Base-by-base conservation (phyloP, 768 basidiomycete genomes). In the Mycena maculata region DNA sequence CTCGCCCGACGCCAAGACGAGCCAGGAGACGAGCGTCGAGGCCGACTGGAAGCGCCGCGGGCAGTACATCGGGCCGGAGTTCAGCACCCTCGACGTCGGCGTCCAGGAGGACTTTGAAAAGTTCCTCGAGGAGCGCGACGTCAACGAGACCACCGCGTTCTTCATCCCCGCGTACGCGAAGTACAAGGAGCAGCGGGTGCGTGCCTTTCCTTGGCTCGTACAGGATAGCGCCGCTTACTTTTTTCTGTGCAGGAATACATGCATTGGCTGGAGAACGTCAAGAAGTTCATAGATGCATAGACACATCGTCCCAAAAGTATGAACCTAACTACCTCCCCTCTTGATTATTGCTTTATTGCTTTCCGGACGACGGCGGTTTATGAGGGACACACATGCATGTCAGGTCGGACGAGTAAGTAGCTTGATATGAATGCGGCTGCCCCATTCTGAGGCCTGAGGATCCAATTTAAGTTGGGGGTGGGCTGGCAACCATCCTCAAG, bases 31-130 rank as follows among this genome's bases (percentile, higher is more conserved):
- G 72, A 93, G 89, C 15, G 90, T 93, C 9, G 95, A 99, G 69
- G 92, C 93, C 10, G 96, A 98, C 81, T 98, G 94, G 95, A 92
- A 92, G 77, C 89, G 96, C 50, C 88, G 96, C 22, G 95, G 93
- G 2, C 81, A 93, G 70, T 99, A 98, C 84, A 89, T 97, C 75
- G 97, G 97, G 1, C 97, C 96, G 56, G 90, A 94, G 88, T 99
- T 98, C 74, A 94, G 96, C 64, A 92, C 94, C 52, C 89, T 99
- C 47, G 97, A 99, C 75, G 85, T 90, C 45, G 76, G 80, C 2
- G 88, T 99, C 20, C 97, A 99, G 79, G 92, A 95, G 71, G 92
- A 94, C 77, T 95, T 99, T 76, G 94, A 97, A 75, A 86, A 87
- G 75, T 99, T 86, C 86, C 80, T 99, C 62, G 86, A 89, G 70